Evolutionary conservation across 2,329 filamentous ascomycete genomes (phyloP).

Genomic region (Diaporthe sp.): DNA sequence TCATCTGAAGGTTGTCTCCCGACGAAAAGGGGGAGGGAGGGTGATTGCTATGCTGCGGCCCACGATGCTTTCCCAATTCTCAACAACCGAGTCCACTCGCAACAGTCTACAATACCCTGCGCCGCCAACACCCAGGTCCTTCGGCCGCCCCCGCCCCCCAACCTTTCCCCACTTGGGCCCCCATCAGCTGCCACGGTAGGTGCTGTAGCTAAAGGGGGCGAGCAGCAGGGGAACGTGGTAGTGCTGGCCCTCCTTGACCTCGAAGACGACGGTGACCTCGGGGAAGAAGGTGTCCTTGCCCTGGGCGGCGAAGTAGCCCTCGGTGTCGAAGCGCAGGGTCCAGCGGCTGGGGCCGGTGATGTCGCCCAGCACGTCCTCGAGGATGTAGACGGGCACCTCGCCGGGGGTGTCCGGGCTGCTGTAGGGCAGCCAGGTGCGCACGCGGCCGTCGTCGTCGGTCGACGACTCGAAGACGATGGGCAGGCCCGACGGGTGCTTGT

Average conservation of each 20-base stretch:
- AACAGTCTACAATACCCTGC: too few species aligned
- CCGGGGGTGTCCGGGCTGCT: conserved; percentile 64
- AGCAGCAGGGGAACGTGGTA: conserved; percentile 86
- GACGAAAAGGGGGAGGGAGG: not conserved
- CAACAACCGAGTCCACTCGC: not conserved
- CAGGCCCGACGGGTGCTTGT: conserved; percentile 50
- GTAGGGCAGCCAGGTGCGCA: conserved; percentile 77
- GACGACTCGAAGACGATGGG: conserved; percentile 72
- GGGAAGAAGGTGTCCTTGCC: conserved; percentile 72
- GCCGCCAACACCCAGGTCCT: not conserved
- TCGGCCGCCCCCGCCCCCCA: not conserved
- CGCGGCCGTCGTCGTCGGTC: conserved; percentile 83
- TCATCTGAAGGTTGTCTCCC: not conserved
- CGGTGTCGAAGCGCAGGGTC: conserved; percentile 81
- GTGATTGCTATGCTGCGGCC: conserved; percentile 6
- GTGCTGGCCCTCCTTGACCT: conserved; percentile 71
- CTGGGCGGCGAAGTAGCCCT: conserved; percentile 75
- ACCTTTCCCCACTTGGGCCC: not conserved
- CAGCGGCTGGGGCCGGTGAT: conserved; percentile 66
- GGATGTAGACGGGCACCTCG: conserved; percentile 70
- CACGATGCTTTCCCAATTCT: not conserved
- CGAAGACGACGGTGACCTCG: conserved; percentile 68
- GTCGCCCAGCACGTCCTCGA: conserved; percentile 68
- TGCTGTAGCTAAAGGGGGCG: conserved; percentile 85
- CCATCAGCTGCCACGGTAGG: conserved; percentile 80